Base-by-base conservation (phyloP, 805 yeast genomes). In the Candida tallmaniae region DNA sequence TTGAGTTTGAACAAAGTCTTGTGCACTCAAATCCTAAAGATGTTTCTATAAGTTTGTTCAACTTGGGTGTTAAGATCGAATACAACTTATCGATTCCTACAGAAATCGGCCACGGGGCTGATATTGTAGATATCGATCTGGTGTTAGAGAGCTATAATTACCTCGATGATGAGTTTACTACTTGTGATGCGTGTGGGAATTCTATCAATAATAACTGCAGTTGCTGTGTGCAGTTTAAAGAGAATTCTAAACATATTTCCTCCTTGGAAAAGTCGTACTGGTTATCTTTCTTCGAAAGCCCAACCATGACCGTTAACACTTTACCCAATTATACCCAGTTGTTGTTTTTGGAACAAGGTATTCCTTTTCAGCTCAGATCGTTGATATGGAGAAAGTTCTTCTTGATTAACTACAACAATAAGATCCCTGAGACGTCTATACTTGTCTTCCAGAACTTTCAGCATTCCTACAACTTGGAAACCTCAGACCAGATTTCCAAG, bases 281-380 rank as follows among this genome's bases (percentile, higher is more conserved):
- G 76, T 45, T 61, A 37, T 54, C 67, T 29, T 68, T 72, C 36
- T 48, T 73, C 24, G 61, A 58, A 32, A 59, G 63, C 41, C 73
- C 72, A 1, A 57, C 67, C 22, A 61, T 62, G 30, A 70, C 76
- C 18, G 54, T 68, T 26, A 54, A 65, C 27, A 60, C 73, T 1
- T 54, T 73, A 22, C 78, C 78, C 10, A 60, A 67, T 47, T 72
- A 68, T 41, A 63, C 76, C 9, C 63, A 66, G 40, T 57, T 68
- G 38, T 54, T 70, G 40, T 54, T 70, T 27, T 45, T 66, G 31
- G 62, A 62, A 35, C 64, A 60, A 35, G 75, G 74, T 9, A 54
- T 72, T 5, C 77, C 77, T 5, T 54, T 59, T 23, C 62, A 62
- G 34, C 42, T 73, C 18, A 54, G 77, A 40, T 50, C 63, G 6